Percentiles rank a stretch among this genome's conserved stretches.
Evolutionary conservation across 2,329 filamentous ascomycete species (phyloP).

Genomic region (Sclerotinia minor): DNA sequence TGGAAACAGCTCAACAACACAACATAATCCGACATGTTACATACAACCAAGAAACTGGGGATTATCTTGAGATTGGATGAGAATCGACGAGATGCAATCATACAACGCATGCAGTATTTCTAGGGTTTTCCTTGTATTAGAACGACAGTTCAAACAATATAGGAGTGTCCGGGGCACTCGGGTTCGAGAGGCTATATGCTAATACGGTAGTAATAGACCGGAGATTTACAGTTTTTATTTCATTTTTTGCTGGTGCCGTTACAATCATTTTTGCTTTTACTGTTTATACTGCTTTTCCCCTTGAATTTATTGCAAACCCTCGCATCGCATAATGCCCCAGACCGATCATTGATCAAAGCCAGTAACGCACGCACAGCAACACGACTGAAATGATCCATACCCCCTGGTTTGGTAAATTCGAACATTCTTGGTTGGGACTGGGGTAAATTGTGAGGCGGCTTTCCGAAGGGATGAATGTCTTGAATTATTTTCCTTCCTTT

Average conservation of each 20-base stretch:
- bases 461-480: slow-evolving; percentile 36
- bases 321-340: slow-evolving; percentile 1
- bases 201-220: slow-evolving; percentile 9
- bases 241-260: slow-evolving; percentile 1
- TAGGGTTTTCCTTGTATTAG: slow-evolving; percentile 2
- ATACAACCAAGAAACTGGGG: slow-evolving; percentile 15
- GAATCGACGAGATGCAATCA: slow-evolving; percentile 11
- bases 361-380: slow-evolving; percentile 8
- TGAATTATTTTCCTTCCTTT: slow-evolving; percentile 25
- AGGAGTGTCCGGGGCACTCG: slow-evolving; percentile 23
- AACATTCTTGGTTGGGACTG: slow-evolving; percentile 30
- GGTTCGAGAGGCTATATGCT: slow-evolving; percentile 11
- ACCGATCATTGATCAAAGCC: slow-evolving; percentile 20
- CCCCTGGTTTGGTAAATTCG: slow-evolving; percentile 17
- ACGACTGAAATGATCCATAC: slow-evolving; percentile 17
- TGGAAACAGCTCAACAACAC: slow-evolving; percentile 24
- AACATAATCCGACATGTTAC: slow-evolving; percentile 15
- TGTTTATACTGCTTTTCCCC: slow-evolving; percentile 4
- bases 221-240: slow-evolving; percentile 6
- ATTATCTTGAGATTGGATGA: slow-evolving; percentile 8
- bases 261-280: slow-evolving; percentile 12
- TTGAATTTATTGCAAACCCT: slow-evolving; percentile 13
- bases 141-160: slow-evolving; percentile 13
- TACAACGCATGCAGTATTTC: slow-evolving; percentile 17
- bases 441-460: slow-evolving; percentile 26